Evolutionary conservation across 2,329 filamentous ascomycete genomes (phyloP), one percentile per base, ranked within the genome.

Genomic region (Xylariaceae sp.): DNA sequence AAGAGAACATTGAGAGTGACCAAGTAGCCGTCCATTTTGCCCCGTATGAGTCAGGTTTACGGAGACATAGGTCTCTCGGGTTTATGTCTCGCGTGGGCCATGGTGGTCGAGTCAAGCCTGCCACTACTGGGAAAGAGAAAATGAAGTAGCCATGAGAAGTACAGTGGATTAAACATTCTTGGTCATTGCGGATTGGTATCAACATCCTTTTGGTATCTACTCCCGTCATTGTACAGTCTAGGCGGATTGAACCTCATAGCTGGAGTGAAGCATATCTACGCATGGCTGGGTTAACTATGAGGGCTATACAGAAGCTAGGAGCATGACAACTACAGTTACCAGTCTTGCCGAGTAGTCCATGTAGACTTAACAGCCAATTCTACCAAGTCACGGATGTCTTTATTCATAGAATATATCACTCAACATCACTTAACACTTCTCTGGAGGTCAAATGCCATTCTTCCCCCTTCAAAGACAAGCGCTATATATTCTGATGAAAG

Each of bases 31-130:
- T 47, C 17, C 45, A 53, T 5, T 30, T 30, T 30, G 55, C 53
- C 47, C 18, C 60, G 13, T 45, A 17, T 48, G 55, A 51, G 30
- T 44, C 49, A 39, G 60, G 57, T 42, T 39, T 64, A 18, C 60
- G 60, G 35, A 57, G 57, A 48, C 62, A 64, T 48, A 53, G 55
- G 45, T 62, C 60, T 15, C 57, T 62, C 10, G 60, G 62, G n/a
- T 64, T 60, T 39, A 60, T 60, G 57, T 45, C 62, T 7, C 60
- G 57, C 18, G 60, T 53, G 8, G 42, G 35, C 7, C 47, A 42
- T 3, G 17, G 51, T 23, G 30, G 48, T 13, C 18, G 17, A 57
- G 48, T 37, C 39, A 55, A 55, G 42, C 13, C 9, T 5, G 7
- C 7, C 3, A n/a, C 11, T 45, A 48, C 11, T 48, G 15, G 8